Base-by-base conservation (phyloP, 2,329 filamentous ascomycete species). In the Colletotrichum spinosum region DNA sequence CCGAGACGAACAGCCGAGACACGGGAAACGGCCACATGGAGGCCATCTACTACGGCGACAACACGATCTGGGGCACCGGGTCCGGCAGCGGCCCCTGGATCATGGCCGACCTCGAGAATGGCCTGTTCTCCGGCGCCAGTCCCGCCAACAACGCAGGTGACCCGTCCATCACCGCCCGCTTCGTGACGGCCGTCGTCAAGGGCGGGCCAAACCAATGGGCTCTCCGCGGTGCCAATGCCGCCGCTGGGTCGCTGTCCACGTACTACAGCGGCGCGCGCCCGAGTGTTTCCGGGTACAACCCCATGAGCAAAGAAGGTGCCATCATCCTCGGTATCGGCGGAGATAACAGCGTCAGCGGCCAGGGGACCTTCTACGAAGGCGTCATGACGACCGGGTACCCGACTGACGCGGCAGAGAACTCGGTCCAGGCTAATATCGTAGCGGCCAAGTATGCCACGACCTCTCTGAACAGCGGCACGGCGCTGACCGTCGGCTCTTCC, bases 321-420 rank as follows among this genome's bases (percentile, higher is more conserved):
- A 88, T 91, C 49, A 82, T 90, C 63, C 85, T 90, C n/a, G 88
- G 88, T n/a, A 89, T 90, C 58, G 88, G 88, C n/a, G 88, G 88
- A 8, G 88, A 90, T 69, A 91, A 88, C 76, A 88, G 85, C 71
- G 77, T 79, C 69, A 70, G 84, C 51, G 88, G 80, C 1, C 85
- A 89, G 71, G 88, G 88, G 34, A 90, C 87, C 0, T 88, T 88
- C 71, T 88, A 90, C 74, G 88, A 90, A 75, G 88, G 88, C 33
- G 87, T 85, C 33, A 88, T 90, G 86, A 90, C 87, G 12, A 75
- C 79, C 0, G 86, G 87, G 1, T 90, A 89, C 69, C 88, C 88
- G 0, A 81, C 84, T 2, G 87, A 90, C 67, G 81, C 79, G 10
- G 86, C 82, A 3, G 88, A 90, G 73, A 81, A 82, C 72, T 73